A percentile compares a stretch with the other conserved stretches of the same genome.
phyloP scores from a whole-genome alignment of 169 alveolate species.

The Plasmodium falciparum region DNA sequence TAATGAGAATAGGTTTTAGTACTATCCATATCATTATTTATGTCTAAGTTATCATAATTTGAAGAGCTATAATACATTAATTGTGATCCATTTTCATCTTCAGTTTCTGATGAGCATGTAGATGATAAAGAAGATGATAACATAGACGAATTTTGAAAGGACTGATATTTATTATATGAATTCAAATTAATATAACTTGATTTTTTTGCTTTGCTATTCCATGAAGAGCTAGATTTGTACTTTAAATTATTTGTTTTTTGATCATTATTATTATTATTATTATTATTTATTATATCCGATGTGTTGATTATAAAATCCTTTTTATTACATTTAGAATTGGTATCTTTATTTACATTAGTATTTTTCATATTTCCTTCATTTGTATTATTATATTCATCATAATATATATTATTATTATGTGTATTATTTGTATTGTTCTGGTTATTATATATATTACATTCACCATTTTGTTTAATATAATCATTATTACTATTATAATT shows the following conservation, averaged over 20 bases:
- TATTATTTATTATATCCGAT: not conserved
- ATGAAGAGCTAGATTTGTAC: conserved; percentile 15
- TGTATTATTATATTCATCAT: conserved; percentile 1
- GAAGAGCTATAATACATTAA: conserved; percentile 4
- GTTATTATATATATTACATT: too few relatives aligned
- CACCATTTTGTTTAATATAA: too few relatives aligned
- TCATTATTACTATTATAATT: not conserved
- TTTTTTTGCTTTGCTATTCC: conserved; percentile 10
- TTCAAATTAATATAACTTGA: not conserved
- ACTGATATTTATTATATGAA: conserved; percentile 1
- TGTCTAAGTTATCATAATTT: not conserved
- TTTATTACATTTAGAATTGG: not conserved
- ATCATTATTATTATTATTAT: not conserved
- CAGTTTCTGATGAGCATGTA: conserved; percentile 6
- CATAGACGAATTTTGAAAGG: conserved; percentile 14
- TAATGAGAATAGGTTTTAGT: not conserved
- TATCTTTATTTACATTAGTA: not conserved
- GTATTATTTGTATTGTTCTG: too few relatives aligned
- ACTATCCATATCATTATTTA: not conserved
- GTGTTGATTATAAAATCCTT: not conserved
- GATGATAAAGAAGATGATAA: conserved; percentile 20
- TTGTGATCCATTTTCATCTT: not conserved
- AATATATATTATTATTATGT: too few relatives aligned
- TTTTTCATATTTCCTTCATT: not conserved
- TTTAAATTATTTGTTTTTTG: not conserved